Base-by-base conservation (phyloP, 345 rosid species). In the Ceriops tagal region DNA sequence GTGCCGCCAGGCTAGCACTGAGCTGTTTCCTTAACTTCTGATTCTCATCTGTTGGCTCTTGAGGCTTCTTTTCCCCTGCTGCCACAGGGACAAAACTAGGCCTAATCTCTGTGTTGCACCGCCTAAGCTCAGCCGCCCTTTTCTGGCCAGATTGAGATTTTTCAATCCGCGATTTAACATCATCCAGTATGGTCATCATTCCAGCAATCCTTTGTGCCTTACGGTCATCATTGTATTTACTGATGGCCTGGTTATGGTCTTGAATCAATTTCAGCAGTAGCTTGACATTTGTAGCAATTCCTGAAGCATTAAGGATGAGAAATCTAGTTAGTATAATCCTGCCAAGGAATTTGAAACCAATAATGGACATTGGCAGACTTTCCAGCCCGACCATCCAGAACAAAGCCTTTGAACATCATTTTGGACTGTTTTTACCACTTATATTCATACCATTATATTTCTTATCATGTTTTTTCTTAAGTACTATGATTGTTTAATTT, bases 131-230 rank as follows among this genome's bases (percentile, higher is more conserved):
- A 6, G 85, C 84, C 32, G 56, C 6, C 31, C 76, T 77, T 62
- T 67, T 85, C 51, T 49, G 67, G 1, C 71, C 69, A 22, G 85
- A 53, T 61, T 85, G 90, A 67, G 88, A 82, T 65, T 85, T 86
- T 28, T 85, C 90, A 58, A 92, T 77, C 58, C 93, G 62, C 4
- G 87, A 21, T 77, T 82, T 87, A 30, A 89, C 78, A 71, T 90
- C 96, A 31, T 92, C 95, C 0, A 92, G 80, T 68, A 92, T 90
- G 13, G 87, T 77, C 67, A 87, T 84, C 88, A 90, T 90, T 6
- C 92, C 86, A 20, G 83, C 89, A 22, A 89, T 73, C 69, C 96
- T 81, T 31, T 84, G 92, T 1, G 67, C 59, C 39, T 77, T 84
- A 24, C 91, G 74, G 16, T 82, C 88, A 59, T 92, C 92, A 1